Percentiles rank a stretch among this genome's conserved stretches.
phyloP scores from a whole-genome alignment of 495 filamentous ascomycete species.

The Pseudoneurospora amorphoporcata region DNA sequence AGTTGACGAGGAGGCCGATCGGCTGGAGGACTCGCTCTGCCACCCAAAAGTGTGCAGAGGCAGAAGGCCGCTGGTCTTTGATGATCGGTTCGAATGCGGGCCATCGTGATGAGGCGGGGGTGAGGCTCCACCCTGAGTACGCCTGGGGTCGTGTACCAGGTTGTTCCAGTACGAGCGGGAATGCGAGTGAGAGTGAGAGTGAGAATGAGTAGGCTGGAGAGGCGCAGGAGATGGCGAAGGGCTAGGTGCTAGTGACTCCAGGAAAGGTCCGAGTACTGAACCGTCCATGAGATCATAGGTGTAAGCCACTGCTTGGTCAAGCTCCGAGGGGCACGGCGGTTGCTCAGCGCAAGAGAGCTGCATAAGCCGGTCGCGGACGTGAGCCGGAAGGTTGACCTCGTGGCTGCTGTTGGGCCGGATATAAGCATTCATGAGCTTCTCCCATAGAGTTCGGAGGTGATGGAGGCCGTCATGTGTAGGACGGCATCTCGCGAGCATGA shows the following conservation, averaged over 20 bases:
- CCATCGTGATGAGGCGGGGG: background rate
- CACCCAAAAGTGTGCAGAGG: slow-evolving; percentile 34
- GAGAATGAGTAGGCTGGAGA: slow-evolving; percentile 21
- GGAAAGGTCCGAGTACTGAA: slow-evolving; percentile 75
- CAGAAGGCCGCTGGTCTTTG: slow-evolving; percentile 30
- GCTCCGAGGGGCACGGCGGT: slow-evolving; percentile 65
- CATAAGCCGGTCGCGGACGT: slow-evolving; percentile 73
- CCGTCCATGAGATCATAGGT: slow-evolving; percentile 97
- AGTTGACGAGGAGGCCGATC: slow-evolving; percentile 29
- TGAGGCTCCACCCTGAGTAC: background rate
- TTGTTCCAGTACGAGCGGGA: background rate
- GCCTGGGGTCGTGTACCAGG: background rate
- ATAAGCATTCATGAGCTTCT: slow-evolving; percentile 60
- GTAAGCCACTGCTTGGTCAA: slow-evolving; percentile 84
- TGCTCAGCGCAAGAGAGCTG: slow-evolving; percentile 46
- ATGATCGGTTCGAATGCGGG: slow-evolving; percentile 32
- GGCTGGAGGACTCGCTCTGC: slow-evolving; percentile 19
- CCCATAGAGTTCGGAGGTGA: slow-evolving; percentile 48
- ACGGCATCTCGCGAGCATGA: slow-evolving; percentile 20
- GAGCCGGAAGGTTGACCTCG: slow-evolving; percentile 85
- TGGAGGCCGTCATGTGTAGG: background rate
- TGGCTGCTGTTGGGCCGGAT: slow-evolving; percentile 69
- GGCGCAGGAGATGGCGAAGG: slow-evolving; percentile 10
- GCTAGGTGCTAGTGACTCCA: slow-evolving; percentile 44
- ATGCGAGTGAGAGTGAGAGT: background rate